phyloP scores from a whole-genome alignment of 1,284 basidiomycete species.

The Ganoderma multipileum region DNA sequence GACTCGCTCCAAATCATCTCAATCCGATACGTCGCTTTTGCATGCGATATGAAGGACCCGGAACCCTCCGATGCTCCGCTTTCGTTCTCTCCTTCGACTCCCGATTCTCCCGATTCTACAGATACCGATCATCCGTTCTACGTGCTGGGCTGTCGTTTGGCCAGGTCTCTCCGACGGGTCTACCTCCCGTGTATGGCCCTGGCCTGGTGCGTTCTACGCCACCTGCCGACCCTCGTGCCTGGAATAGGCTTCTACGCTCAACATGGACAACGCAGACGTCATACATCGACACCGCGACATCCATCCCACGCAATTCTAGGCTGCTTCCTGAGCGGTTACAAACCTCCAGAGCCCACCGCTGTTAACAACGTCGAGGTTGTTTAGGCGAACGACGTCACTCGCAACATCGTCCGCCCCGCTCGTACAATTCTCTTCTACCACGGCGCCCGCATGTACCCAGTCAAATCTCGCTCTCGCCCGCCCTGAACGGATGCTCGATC shows the following conservation, averaged over 20 bases:
- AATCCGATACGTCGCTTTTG: background rate
- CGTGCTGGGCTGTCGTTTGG: background rate
- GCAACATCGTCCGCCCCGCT: too few relatives aligned
- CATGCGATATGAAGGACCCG: background rate
- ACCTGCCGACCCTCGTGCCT: background rate
- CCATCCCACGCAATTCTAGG: background rate
- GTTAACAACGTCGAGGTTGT: too few relatives aligned
- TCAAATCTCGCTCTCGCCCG: slow-evolving; percentile 11
- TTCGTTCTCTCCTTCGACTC: background rate
- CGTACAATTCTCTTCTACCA: background rate
- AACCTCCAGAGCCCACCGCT: background rate
- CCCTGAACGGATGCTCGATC: slow-evolving; percentile 1
- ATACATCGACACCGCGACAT: background rate
- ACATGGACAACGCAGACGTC: background rate
- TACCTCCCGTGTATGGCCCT: background rate
- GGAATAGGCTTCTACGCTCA: background rate
- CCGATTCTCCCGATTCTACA: background rate
- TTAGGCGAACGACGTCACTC: too few relatives aligned
- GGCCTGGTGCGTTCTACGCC: background rate
- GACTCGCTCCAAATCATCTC: background rate
- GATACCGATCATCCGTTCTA: background rate
- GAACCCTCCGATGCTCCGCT: background rate
- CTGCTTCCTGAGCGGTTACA: background rate
- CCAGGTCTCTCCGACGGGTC: background rate
- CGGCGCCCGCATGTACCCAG: background rate